Evolutionary conservation across 129 eudicot species (phyloP), one percentile per base, ranked within the genome.

Genomic region (Calendula officinalis): DNA sequence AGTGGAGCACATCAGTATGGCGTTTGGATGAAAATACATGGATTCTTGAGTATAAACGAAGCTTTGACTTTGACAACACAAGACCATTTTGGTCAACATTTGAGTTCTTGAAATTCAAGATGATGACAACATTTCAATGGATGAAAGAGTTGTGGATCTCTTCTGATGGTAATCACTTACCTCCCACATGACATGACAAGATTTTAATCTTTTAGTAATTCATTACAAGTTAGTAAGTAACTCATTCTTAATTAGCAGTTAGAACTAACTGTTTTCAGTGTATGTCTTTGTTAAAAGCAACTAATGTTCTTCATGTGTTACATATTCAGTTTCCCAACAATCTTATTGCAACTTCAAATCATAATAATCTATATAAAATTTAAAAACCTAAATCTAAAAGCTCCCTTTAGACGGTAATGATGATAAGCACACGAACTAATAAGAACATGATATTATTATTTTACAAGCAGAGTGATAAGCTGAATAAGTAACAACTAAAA

Each of bases 11-110:
- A 11, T 91, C 88, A 0, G 72, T 71, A 4, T 81, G 84, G 74
- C 91, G 79, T n/a, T 77, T 91, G 4, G 95, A 87, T 62, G 78
- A 80, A 43, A 75, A 85, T 14, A 87, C 98, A 9, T 91, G 98
- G 98, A 80, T 91, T 8, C 74, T 68, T 37, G 56, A 50, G 58
- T 60, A 14, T 49, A 63, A 59, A 40, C 3, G 9, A 53, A 30
- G 49, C 39, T 51, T 64, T 4, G 13, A 30, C 9, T 64, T 47
- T 45, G 69, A 32, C 27, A 45, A 78, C 50, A 7, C 70, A 40
- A 65, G 68, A 62, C 37, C 74, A 12, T 9, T 81, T 33, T 53
- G 79, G 8, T 77, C 88, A 40, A 60, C 48, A 12, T 2, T 75
- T 7, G 74, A 83, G 78, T 83, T 86, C 55, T 51, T 81, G 69